Base-by-base conservation (phyloP, 257 asterid species). In the Lycium barbarum region DNA sequence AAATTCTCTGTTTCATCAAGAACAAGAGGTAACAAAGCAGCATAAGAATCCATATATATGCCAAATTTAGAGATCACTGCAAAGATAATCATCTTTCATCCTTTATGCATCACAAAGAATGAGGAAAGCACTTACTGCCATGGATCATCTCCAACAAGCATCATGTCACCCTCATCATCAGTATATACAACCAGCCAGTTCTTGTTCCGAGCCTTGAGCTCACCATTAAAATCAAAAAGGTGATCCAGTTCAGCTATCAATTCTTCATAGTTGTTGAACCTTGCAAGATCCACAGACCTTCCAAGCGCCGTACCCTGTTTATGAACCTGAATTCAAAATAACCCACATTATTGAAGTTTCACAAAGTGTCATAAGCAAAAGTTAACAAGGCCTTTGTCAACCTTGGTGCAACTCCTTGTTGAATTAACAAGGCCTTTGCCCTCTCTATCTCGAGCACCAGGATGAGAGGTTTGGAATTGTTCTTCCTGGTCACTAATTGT, bases 381-480 rank as follows among this genome's bases (percentile, higher is more conserved):
- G 47, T 26, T 22, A 79, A 11, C 14, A 66, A 53, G 18, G 40
- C 79, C 47, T 35, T 36, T 76, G n/a, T 54, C 78, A 84, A 96
- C 99, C 99, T 97, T 97, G 87, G 99, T 97, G 90, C 99, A 97
- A 89, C 98, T 97, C 87, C 99, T 92, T 38, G 89, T 88, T 59
- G 95, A 97, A 86, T 92, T 90, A 71, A 89, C 85, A 80, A 84
- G 90, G 47, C 65, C 90, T 90, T 90, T 96, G 86, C 89, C 87
- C 89, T 91, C 98, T 87, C 90, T 88, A 49, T 92, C 98, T 83
- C 88, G 84, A 74, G 47, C 3, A 76, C 65, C 82, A 53, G 40
- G 65, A 51, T 76, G 65, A 53, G 82, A 76, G 47, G 65, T 76
- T 26, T 53, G 82, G 65, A 79, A 58, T 83, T 86, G 93, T 82